phyloP scores from a whole-genome alignment of 2,329 filamentous ascomycete species.

The Aspergillus sp. region DNA sequence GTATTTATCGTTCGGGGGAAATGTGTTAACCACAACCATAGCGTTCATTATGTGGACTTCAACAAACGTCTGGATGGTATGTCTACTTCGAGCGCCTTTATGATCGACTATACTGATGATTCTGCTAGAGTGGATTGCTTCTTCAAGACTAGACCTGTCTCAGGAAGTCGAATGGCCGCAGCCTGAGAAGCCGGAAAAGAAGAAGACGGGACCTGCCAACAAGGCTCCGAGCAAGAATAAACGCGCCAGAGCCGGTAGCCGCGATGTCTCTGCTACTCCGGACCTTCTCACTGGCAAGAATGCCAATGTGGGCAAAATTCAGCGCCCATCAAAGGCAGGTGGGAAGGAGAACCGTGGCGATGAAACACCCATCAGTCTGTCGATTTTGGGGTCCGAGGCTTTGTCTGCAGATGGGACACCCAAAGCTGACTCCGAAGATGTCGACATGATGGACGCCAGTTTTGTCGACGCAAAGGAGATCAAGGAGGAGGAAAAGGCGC shows the following conservation, averaged over 20 bases:
- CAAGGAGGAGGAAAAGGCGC: constrained; percentile 45
- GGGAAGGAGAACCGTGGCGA: constrained; percentile 65
- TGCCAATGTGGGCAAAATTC: constrained; percentile 49
- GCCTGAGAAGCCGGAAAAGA: constrained; percentile 86
- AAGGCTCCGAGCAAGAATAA: constrained; percentile 66
- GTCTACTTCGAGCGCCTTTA: constrained; percentile 15
- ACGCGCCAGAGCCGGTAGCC: constrained; percentile 50
- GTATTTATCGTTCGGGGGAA: not conserved
- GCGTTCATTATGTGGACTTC: constrained; percentile 96
- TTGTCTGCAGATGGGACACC: constrained; percentile 46
- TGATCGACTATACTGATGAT: constrained; percentile 38
- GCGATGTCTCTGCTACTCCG: constrained; percentile 62
- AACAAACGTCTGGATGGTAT: constrained; percentile 77
- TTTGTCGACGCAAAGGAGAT: constrained; percentile 31
- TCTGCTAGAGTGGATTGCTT: constrained; percentile 80
- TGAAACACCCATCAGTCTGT: constrained; percentile 40
- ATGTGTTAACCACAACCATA: constrained; percentile 31
- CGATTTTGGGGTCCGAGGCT: constrained; percentile 39
- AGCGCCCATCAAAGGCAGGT: constrained; percentile 59
- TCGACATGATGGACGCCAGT: constrained; percentile 49
- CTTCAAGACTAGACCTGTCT: constrained; percentile 79
- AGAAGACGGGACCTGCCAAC: constrained; percentile 65
- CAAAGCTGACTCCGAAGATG: constrained; percentile 44
- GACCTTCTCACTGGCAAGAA: constrained; percentile 56
- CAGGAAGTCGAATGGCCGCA: constrained; percentile 96